Base-by-base conservation (phyloP, 2,329 filamentous ascomycete genomes). In the Fusarium bactridioides region DNA sequence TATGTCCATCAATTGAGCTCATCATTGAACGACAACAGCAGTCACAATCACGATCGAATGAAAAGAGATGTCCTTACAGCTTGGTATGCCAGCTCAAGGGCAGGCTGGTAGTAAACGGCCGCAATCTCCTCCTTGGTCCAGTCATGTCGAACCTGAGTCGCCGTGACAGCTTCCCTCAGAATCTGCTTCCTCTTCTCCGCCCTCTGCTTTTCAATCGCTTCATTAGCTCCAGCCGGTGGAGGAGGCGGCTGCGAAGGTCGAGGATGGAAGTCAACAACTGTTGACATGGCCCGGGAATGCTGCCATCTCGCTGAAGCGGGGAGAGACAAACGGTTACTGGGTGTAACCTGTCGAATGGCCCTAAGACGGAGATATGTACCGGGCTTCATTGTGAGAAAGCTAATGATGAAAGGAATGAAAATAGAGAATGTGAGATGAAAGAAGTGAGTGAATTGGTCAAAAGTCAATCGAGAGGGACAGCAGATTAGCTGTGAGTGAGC, bases 91-190 rank as follows among this genome's bases (percentile, higher is more conserved):
- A 97, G 84, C 79, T 95, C 92, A 85, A 95, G 91, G 79, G 97
- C 84, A 21, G 94, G 93, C 56, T 91, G 92, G 78, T 95, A 89
- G 83, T 96, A 97, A 75, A 97, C 92, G 72, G 92, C 89, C 15
- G 91, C 85, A 70, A 97, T 94, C 83, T 97, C 92, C 72, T 95
- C 90, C 73, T 88, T 90, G 10, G 93, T 93, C 94, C 94, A 97
- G 80, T 91, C 88, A 77, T 91, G 91, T 55, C 93, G 86, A 18
- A 93, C 88, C 10, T 79, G 83, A 3, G 83, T 86, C 27, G 91
- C 90, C 48, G 87, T 84, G 27, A 92, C 85, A 13, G 93, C 92
- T 73, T 83, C 80, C 11, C 77, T 81, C 40, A 88, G 72, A 27
- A 86, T 81, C 57, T 79, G 72, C 55, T 72, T 76, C 31, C 74